Conservation (phyloP, 305 asterid genomes). For the Plantago coronopus region DNA sequence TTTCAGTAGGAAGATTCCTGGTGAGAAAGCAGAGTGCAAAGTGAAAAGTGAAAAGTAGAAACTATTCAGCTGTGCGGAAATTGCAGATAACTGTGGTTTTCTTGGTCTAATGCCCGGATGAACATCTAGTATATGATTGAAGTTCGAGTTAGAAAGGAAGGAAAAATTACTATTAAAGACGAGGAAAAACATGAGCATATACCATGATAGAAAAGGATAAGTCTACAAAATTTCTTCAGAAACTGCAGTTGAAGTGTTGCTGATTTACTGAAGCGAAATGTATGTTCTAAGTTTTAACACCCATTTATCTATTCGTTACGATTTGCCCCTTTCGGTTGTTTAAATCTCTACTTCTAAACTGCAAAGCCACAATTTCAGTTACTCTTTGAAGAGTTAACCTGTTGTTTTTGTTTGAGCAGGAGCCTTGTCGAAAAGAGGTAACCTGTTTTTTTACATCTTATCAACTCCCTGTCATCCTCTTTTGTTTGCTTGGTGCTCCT, state of each 20-base stretch:
- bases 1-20: too few relatives aligned
- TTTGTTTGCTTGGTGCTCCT: constrained; percentile 1
- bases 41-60: too few relatives aligned
- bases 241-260: constrained; percentile 85
- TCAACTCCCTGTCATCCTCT: not conserved
- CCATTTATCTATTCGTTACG: constrained; percentile 7
- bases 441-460: constrained; percentile 38
- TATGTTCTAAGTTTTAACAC: constrained; percentile 21
- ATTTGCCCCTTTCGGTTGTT: not conserved
- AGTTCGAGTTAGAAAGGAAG: too few relatives aligned
- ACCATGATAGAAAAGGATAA: too few relatives aligned
- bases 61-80: too few relatives aligned
- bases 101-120: too few relatives aligned
- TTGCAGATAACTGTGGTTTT: too few relatives aligned
- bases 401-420: constrained; percentile 63
- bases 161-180: too few relatives aligned
- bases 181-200: too few relatives aligned
- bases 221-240: too few relatives aligned
- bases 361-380: constrained; percentile 46
- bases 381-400: constrained; percentile 80
- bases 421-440: constrained; percentile 81
- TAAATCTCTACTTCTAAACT: constrained; percentile 12
- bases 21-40: too few relatives aligned
- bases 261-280: constrained; percentile 88
- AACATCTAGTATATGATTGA: too few relatives aligned